Conservation (phyloP, 1,284 basidiomycete species). For the Cutaneotrichosporon curvatum region DNA sequence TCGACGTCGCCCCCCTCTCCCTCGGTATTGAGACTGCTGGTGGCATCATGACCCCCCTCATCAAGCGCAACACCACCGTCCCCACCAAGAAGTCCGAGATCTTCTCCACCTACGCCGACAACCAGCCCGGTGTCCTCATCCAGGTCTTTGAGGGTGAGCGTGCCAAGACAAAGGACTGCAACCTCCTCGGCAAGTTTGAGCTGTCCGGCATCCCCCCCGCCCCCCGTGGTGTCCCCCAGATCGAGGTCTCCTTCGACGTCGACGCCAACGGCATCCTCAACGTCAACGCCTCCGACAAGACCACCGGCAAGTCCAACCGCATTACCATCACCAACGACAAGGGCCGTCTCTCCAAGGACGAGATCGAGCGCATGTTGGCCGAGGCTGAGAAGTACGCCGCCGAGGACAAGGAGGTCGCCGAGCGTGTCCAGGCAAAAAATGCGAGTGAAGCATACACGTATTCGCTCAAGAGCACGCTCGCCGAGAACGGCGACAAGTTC, state of each 20-base stretch:
- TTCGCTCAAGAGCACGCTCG: constrained; percentile 88
- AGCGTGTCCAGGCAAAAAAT: constrained; percentile 68
- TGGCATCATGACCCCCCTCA: constrained; percentile 93
- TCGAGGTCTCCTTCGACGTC: constrained; percentile 98
- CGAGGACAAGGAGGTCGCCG: constrained; percentile 47
- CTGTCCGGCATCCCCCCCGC: constrained; percentile 95
- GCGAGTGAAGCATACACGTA: constrained; percentile 64
- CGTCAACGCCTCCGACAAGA: constrained; percentile 88
- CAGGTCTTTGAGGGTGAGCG: constrained; percentile 99
- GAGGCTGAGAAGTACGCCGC: constrained; percentile 74
- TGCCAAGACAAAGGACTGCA: constrained; percentile 99
- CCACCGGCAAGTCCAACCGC: constrained; percentile 68
- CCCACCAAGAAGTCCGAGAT: constrained; percentile 97
- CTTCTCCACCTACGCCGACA: constrained; percentile 99
- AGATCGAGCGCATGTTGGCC: constrained; percentile 93
- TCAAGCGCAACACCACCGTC: constrained; percentile 89
- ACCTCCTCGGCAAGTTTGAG: constrained; percentile 98
- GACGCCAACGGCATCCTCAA: constrained; percentile 98
- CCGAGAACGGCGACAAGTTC: constrained; percentile 80
- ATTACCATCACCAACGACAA: constrained; percentile 99
- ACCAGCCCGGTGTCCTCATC: constrained; percentile 97
- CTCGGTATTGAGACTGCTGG: constrained; percentile 87
- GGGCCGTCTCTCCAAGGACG: constrained; percentile 95
- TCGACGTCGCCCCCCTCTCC: constrained; percentile 76
- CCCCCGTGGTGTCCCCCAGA: constrained; percentile 95